These are phyloP conservation scores for Chlamydomonas urium DNA, from an alignment of 139 green algal genomes.

Conservation along the genomic window DNA sequence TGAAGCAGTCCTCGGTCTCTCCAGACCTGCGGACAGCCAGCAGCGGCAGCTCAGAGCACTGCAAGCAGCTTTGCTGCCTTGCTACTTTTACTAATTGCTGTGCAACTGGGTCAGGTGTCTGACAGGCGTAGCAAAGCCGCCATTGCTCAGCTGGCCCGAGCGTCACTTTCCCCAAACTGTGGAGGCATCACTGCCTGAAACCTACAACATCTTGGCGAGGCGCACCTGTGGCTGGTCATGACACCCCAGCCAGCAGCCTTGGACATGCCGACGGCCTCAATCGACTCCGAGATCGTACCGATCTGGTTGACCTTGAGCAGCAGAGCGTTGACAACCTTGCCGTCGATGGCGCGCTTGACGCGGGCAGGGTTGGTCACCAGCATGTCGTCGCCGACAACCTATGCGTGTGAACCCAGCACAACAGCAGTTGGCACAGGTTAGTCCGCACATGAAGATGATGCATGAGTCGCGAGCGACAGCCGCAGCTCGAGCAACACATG, in stretches of 20 bases:
- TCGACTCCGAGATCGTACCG: conserved; percentile 91
- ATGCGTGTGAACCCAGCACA: too few species aligned
- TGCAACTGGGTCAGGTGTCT: too few species aligned
- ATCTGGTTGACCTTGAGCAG: conserved; percentile 99
- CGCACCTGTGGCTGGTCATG: conserved; percentile 88
- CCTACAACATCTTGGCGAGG: too few species aligned
- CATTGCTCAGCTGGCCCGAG: too few species aligned
- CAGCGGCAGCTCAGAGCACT: not conserved
- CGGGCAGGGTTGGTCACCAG: conserved; percentile 94
- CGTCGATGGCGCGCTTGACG: conserved; percentile 89
- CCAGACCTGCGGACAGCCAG: conserved; percentile 50
- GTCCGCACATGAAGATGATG: too few species aligned
- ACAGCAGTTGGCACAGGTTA: too few species aligned
- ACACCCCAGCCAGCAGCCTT: conserved; percentile 97
- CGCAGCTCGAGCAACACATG: too few species aligned
- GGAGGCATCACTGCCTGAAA: too few species aligned
- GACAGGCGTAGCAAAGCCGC: too few species aligned
- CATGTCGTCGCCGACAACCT: conserved; percentile 98
- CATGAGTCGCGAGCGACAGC: too few species aligned
- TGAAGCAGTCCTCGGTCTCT: conserved; percentile 97
- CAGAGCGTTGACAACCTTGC: conserved; percentile 92
- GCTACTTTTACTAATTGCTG: too few species aligned
- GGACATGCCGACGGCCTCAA: conserved; percentile 87
- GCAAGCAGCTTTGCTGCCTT: not conserved
- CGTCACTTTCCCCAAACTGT: too few species aligned